Conservation (phyloP, 805 yeast genomes). For the Kluyveromyces aestuarii region DNA sequence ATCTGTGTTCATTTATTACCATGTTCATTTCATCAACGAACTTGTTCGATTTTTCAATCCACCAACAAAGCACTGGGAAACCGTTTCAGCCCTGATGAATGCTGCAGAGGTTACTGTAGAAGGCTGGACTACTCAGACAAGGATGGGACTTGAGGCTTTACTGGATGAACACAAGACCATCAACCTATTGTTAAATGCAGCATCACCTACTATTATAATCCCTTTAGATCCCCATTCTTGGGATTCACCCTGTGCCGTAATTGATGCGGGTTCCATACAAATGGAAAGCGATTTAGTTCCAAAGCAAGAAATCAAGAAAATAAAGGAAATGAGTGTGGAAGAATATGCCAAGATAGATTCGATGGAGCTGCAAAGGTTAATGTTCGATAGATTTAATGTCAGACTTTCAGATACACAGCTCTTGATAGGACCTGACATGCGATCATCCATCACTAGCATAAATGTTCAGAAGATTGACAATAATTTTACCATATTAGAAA, state of each 20-base stretch:
- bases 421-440: slow-evolving; percentile 73
- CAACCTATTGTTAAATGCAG: slow-evolving; percentile 77
- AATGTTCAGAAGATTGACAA: slow-evolving; percentile 34
- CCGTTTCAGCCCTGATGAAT: slow-evolving; percentile 80
- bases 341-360: slow-evolving; percentile 58
- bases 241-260: slow-evolving; percentile 79
- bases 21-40: slow-evolving; percentile 73
- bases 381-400: slow-evolving; percentile 84
- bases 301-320: slow-evolving; percentile 53
- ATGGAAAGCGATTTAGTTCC: slow-evolving; percentile 74
- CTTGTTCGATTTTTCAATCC: slow-evolving; percentile 74
- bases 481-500: slow-evolving; percentile 58
- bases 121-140: slow-evolving; percentile 79
- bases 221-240: slow-evolving; percentile 75
- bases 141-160: slow-evolving; percentile 88
- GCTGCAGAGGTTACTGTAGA: slow-evolving; percentile 95
- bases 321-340: slow-evolving; percentile 50
- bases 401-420: slow-evolving; percentile 79
- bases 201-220: slow-evolving; percentile 83
- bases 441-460: slow-evolving; percentile 66
- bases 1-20: slow-evolving; percentile 85
- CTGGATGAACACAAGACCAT: slow-evolving; percentile 90
- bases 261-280: slow-evolving; percentile 94
- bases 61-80: slow-evolving; percentile 75
- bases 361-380: slow-evolving; percentile 51